Percentiles rank a stretch among this genome's conserved stretches.
Conservation (phyloP, 768 basidiomycete genomes). For the Suillus alpinus region DNA sequence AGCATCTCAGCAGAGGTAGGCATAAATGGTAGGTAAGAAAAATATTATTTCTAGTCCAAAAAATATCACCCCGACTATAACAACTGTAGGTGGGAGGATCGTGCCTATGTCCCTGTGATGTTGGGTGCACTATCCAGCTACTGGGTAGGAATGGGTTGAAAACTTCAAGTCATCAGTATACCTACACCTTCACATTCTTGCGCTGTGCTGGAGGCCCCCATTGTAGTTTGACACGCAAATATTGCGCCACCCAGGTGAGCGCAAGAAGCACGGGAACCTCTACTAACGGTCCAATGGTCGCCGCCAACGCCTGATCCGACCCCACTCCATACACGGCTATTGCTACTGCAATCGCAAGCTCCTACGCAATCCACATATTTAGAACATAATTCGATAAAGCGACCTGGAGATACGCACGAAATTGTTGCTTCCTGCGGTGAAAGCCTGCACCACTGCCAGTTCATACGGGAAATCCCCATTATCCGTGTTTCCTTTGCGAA, state of each 20-base stretch:
- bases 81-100: not conserved
- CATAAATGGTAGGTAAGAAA: not conserved
- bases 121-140: not conserved
- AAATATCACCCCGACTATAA: not conserved
- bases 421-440: slow-evolving; percentile 80
- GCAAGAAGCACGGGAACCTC: slow-evolving; percentile 76
- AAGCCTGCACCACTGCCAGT: slow-evolving; percentile 73
- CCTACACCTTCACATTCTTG: not conserved
- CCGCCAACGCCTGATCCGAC: slow-evolving; percentile 77
- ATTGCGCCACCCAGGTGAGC: slow-evolving; percentile 64
- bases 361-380: slow-evolving; percentile 34
- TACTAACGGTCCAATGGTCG: slow-evolving; percentile 75
- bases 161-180: not conserved
- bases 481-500: slow-evolving; percentile 5
- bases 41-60: not conserved
- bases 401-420: slow-evolving; percentile 43
- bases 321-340: slow-evolving; percentile 76
- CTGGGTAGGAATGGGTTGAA: not conserved
- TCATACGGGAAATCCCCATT: slow-evolving; percentile 49
- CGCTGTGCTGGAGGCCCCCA: slow-evolving; percentile 31
- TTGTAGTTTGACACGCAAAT: slow-evolving; percentile 35
- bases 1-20: not conserved
- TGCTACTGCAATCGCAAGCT: slow-evolving; percentile 80
- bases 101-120: too few species aligned
- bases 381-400: not conserved